Evolutionary conservation across 2,329 filamentous ascomycete species (phyloP), one percentile per base, ranked within the genome.

Genomic region (Paraphoma sp.): DNA sequence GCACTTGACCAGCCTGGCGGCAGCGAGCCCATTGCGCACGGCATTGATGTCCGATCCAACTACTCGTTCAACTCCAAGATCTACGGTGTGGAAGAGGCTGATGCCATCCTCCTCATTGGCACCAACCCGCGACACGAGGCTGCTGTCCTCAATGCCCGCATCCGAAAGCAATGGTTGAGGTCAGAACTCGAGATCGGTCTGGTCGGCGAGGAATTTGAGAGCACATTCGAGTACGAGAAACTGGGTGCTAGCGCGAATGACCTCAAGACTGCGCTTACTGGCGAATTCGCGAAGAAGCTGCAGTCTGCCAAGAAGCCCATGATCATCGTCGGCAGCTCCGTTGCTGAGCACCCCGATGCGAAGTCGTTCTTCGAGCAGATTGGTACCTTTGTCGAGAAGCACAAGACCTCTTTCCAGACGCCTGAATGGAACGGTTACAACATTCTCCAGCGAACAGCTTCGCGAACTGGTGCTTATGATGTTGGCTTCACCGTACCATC

Each of bases 361-460:
- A 96, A 96, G 82, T 89, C 92, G 55, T 93, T 96, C 76, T 98
- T 94, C 76, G 94, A 98, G 84, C 88, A 89, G 43, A 87, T 99
- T 55, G 94, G 94, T 66, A 78, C 84, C 60, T 99, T 98, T 73
- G 90, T 97, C 40, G 93, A 97, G 74, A 97, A 97, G 87, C 89
- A 97, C 79, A 88, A 92, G 62, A 83, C 86, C 68, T 96, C 89
- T 82, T 97, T 99, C 84, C 82, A 86, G 72, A 97, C 91, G 6
- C 82, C 87, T 16, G 93, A 97, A 78, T 98, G 96, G 93, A 95
- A 97, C 77, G 95, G 94, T 58, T 99, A 94, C 85, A 99, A 97
- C 77, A 88, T 99, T 59, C 88, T 99, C 50, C 95, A 99, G 81
- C 89, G 94, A 64, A 90, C 92, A 60, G 95, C 95, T 57, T 97